A percentile compares a stretch with the other conserved stretches of the same genome.
Evolutionary conservation across 164 flowering plant genomes (phyloP).

Genomic region (Chloranthus sessilifolius): DNA sequence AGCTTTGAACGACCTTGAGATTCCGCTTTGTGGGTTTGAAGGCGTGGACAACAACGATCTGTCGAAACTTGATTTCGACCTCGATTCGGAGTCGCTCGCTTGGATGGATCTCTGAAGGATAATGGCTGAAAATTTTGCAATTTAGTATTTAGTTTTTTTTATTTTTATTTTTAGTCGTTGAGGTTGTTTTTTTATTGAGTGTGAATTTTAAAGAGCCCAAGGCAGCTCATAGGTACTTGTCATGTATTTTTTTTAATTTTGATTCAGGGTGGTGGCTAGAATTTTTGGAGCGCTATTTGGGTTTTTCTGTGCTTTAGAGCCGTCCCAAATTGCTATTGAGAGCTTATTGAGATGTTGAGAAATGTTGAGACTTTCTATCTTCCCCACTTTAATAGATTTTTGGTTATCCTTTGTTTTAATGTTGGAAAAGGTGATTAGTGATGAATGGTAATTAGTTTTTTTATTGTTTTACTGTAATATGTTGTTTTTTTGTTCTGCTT

Average conservation of each 20-base stretch:
- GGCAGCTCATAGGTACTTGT: neutral
- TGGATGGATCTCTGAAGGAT: constrained; percentile 54
- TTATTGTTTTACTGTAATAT: too few relatives aligned
- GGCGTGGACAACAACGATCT: constrained; percentile 28
- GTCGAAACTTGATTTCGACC: constrained; percentile 36
- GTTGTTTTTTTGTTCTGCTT: too few relatives aligned
- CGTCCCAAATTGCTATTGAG: too few relatives aligned
- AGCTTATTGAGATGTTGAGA: too few relatives aligned
- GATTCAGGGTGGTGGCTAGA: neutral
- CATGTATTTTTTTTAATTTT: too few relatives aligned
- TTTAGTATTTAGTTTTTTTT: constrained; percentile 17
- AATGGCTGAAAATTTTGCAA: constrained; percentile 67
- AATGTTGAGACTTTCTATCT: too few relatives aligned
- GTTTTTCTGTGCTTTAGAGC: constrained; percentile 5
- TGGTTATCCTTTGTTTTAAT: too few relatives aligned
- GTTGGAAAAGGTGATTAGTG: too few relatives aligned
- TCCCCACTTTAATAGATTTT: too few relatives aligned
- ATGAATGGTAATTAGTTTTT: too few relatives aligned
- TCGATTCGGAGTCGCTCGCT: constrained; percentile 22
- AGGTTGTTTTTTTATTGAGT: neutral
- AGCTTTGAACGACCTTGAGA: constrained; percentile 38
- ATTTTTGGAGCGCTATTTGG: neutral
- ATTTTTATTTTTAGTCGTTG: neutral
- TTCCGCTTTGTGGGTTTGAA: constrained; percentile 34
- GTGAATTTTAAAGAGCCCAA: neutral